These are phyloP conservation scores for Maudiozyma turicensis DNA, from an alignment of 805 yeast species.

Conservation along the genomic window DNA sequence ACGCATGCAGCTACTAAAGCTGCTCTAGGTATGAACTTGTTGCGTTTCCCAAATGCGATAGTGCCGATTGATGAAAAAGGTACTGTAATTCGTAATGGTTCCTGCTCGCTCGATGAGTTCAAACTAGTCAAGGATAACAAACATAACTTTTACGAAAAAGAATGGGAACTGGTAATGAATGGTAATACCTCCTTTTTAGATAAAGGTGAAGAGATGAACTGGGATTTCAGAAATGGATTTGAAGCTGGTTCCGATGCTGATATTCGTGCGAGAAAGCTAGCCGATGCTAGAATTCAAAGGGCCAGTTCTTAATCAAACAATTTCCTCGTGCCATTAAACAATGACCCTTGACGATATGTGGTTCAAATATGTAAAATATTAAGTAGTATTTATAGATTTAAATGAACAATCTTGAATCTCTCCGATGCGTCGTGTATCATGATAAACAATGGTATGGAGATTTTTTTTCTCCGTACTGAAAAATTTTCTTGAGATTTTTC, in stretches of 20 bases:
- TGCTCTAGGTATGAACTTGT: slow-evolving; percentile 72
- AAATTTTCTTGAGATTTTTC: slow-evolving; percentile 1
- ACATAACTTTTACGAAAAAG: slow-evolving; percentile 17
- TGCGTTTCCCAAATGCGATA: slow-evolving; percentile 44
- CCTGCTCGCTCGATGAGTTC: slow-evolving; percentile 74
- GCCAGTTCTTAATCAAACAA: background rate
- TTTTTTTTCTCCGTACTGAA: background rate
- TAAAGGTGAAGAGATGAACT: slow-evolving; percentile 89
- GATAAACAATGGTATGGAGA: background rate
- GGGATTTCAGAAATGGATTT: slow-evolving; percentile 69
- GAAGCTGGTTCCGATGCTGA: slow-evolving; percentile 92
- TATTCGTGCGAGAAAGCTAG: slow-evolving; percentile 42
- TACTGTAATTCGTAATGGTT: slow-evolving; percentile 57
- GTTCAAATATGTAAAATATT: background rate
- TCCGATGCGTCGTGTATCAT: background rate
- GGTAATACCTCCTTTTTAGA: slow-evolving; percentile 65
- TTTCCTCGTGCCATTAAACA: background rate
- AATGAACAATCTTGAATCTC: background rate
- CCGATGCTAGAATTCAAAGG: slow-evolving; percentile 4
- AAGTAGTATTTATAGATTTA: background rate
- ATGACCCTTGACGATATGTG: background rate
- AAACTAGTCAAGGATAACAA: slow-evolving; percentile 14
- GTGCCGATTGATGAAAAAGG: slow-evolving; percentile 43
- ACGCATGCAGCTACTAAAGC: slow-evolving; percentile 94
- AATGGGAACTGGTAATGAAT: slow-evolving; percentile 58